phyloP scores from a whole-genome alignment of 129 eudicot species.

The Tanacetum coccineum region DNA sequence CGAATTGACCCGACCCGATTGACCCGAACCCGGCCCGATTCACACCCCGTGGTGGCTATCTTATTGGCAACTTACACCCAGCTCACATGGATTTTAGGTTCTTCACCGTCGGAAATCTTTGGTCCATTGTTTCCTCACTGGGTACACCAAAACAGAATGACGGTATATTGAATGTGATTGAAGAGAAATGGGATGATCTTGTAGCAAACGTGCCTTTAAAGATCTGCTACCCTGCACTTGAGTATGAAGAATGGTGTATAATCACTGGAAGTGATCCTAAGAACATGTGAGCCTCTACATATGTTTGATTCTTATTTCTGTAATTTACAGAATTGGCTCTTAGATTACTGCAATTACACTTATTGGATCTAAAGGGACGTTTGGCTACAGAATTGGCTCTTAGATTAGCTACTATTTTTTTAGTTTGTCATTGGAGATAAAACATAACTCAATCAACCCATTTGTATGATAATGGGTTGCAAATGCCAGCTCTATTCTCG shows the following conservation, averaged over 20 bases:
- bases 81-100: constrained; percentile 96
- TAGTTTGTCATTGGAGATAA: not conserved
- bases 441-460: not conserved
- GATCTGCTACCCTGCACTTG: constrained; percentile 88
- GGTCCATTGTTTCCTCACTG: constrained; percentile 79
- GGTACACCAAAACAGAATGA: constrained; percentile 69
- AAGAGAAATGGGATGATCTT: constrained; percentile 87
- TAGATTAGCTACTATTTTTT: no score
- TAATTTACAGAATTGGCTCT: constrained; percentile 6
- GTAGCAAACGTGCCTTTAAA: constrained; percentile 78
- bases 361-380: no score
- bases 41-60: constrained; percentile 84
- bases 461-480: constrained; percentile 1
- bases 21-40: no score
- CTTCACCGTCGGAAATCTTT: constrained; percentile 80
- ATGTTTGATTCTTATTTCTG: not conserved
- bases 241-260: constrained; percentile 86
- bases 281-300: constrained; percentile 59
- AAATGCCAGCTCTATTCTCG: not conserved
- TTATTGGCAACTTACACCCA: constrained; percentile 83
- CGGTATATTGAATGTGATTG: constrained; percentile 64
- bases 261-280: constrained; percentile 94
- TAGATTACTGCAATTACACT: not conserved
- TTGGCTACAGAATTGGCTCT: not conserved
- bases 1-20: no score